Base-by-base conservation (phyloP, 1,284 basidiomycete genomes). In the Rhodotorula glutinis region DNA sequence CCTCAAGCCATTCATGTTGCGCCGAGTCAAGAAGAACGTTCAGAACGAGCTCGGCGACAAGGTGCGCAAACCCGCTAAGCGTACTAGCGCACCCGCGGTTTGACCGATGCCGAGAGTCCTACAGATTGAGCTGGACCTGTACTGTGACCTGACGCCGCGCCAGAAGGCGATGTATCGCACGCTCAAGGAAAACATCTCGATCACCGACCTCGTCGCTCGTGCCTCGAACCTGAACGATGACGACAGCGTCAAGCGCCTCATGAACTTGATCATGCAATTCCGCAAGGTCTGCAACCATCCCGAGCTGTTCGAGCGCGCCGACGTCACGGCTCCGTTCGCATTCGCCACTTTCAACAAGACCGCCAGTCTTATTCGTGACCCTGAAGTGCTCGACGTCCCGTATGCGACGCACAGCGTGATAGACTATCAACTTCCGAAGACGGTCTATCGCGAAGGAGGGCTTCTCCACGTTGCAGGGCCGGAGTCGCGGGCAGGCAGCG, bases 181-280 rank as follows among this genome's bases (percentile, higher is more conserved):
- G 33, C 83, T 99, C 46, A 85, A 94, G 30, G 88, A 91, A 57
- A 93, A 96, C 76, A 92, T 98, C 47, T 98, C 95, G 56, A 89
- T 98, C 60, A 87, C 92, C 21, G 96, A 98, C 77, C 86, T 99
- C 49, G 83, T 99, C 65, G 90, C 91, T 76, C 92, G 95, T 78
- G 94, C 95, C 19, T 88, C 90, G 27, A 91, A 90, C 72, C 85
- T 91, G 65, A 87, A 63, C 53, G 78, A 90, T 41, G 92, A 98
- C 76, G 91, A 92, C 73, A 91, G 90, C 49, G 90, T 92, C 57
- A 87, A 91, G 68, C 92, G 92, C 29, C 82, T 99, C 65, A 98
- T 98, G 95, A 99, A 98, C 80, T 84, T 99, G 70, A 95, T 98
- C 72, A 99, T 99, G 96, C 96, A 99, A 80, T 98, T 98, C 84